phyloP scores from a whole-genome alignment of 2,329 filamentous ascomycete species.

The Pseudovirgaria hyperparasitica region DNA sequence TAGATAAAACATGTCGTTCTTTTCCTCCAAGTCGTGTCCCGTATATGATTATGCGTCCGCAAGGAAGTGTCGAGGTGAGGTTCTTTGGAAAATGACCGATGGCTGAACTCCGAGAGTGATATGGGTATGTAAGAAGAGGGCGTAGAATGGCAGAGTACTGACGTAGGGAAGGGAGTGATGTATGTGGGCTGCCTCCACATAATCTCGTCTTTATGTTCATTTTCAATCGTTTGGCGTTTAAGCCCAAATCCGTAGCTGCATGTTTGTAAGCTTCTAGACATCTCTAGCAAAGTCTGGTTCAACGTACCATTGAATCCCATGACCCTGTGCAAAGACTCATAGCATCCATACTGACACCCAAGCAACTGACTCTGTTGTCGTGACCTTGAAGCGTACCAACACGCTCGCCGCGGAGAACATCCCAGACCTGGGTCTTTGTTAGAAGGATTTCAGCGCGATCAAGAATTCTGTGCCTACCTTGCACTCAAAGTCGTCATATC shows the following conservation, averaged over 20 bases:
- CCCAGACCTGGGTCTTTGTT: constrained; percentile 66
- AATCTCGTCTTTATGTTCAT: constrained; percentile 3
- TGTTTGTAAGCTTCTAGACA: constrained; percentile 12
- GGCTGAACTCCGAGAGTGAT: no score
- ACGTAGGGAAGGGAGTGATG: constrained; percentile 12
- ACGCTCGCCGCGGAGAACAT: constrained; percentile 90
- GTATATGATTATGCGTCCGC: no score
- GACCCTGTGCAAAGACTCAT: constrained; percentile 99
- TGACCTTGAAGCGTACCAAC: constrained; percentile 94
- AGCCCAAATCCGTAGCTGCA: constrained; percentile 40
- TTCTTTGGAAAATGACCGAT: no score
- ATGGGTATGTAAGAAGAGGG: no score
- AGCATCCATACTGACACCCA: constrained; percentile 97
- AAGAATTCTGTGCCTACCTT: constrained; percentile 52
- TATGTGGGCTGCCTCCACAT: constrained; percentile 3
- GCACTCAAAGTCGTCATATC: constrained; percentile 99
- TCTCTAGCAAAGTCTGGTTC: constrained; percentile 4
- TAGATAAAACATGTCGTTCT: no score
- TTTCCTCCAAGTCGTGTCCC: no score
- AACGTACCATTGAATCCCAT: constrained; percentile 93
- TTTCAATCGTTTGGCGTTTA: constrained; percentile 12
- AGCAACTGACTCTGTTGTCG: constrained; percentile 96
- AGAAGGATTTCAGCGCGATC: constrained; percentile 8
- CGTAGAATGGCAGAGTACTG: no score
- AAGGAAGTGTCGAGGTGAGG: no score